Conservation (phyloP, 345 rosid species). For the Citrus cavaleriei region DNA sequence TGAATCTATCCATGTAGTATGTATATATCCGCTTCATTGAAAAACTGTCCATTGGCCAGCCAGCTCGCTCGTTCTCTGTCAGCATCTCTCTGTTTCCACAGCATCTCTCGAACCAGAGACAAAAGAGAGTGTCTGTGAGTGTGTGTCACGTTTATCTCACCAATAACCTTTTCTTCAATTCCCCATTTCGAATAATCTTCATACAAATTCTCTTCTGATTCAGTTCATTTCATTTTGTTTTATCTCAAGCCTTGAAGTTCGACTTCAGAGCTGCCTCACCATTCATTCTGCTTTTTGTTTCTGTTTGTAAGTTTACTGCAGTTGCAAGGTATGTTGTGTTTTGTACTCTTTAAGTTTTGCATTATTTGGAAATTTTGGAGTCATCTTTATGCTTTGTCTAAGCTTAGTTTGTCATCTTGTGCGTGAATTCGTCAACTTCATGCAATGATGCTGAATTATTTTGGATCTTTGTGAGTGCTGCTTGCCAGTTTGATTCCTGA, state of each 20-base stretch:
- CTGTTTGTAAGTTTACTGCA: too few relatives aligned
- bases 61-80: slow-evolving; percentile 4
- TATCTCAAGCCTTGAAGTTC: neutral
- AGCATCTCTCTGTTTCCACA: neutral
- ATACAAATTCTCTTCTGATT: neutral
- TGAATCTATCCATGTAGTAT: neutral
- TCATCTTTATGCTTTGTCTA: neutral
- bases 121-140: neutral
- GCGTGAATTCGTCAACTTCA: neutral
- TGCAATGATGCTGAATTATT: slow-evolving; percentile 11
- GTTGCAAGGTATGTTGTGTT: neutral
- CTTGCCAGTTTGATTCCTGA: neutral
- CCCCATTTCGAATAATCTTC: neutral
- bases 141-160: neutral
- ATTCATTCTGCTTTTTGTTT: too few relatives aligned
- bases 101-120: slow-evolving; percentile 1
- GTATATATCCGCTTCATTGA: slow-evolving; percentile 25
- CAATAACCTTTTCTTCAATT: neutral
- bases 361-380: neutral
- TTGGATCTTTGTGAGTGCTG: slow-evolving; percentile 21
- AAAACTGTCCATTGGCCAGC: slow-evolving; percentile 2
- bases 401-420: neutral
- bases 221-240: neutral
- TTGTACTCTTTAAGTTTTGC: neutral
- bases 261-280: neutral